Conservation (phyloP, 371 early-diverging fungal genomes). For the Rhizopus microsporus region DNA sequence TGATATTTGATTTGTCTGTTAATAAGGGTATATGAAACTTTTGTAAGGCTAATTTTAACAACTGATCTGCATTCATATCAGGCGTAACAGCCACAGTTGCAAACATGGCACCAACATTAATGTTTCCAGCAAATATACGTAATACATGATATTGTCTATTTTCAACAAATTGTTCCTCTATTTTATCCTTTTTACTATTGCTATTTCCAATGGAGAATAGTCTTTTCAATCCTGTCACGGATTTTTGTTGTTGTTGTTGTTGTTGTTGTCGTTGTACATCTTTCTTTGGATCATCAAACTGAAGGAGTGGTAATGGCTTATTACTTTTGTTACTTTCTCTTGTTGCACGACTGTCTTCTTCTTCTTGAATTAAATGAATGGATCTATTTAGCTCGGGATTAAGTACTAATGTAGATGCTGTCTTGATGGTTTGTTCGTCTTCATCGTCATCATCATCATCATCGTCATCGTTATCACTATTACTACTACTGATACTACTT, state of each 20-base stretch:
- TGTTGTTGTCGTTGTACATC: not conserved
- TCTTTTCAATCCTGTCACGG: slow-evolving; percentile 26
- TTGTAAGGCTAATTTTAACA: slow-evolving; percentile 55
- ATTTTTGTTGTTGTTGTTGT: slow-evolving; percentile 13
- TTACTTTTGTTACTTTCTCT: not conserved
- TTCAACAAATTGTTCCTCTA: not conserved
- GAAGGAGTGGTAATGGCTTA: not conserved
- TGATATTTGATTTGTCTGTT: slow-evolving; percentile 27
- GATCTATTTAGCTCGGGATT: slow-evolving; percentile 24
- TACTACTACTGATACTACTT: not conserved
- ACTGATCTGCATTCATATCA: slow-evolving; percentile 58
- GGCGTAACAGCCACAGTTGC: slow-evolving; percentile 59
- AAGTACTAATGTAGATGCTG: slow-evolving; percentile 11
- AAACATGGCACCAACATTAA: slow-evolving; percentile 61
- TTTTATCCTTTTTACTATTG: slow-evolving; percentile 26
- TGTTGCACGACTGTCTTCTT: not conserved
- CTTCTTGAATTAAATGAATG: not conserved
- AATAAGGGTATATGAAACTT: slow-evolving; percentile 57
- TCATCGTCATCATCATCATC: slow-evolving; percentile 2
- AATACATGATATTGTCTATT: slow-evolving; percentile 39
- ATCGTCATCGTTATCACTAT: slow-evolving; percentile 7
- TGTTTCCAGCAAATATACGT: slow-evolving; percentile 62
- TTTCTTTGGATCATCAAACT: too few species aligned
- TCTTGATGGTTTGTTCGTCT: slow-evolving; percentile 2
- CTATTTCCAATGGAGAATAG: slow-evolving; percentile 33